These are phyloP conservation scores for Geotrichum restrictum DNA, from an alignment of 1,139 yeast species.

Conservation along the genomic window DNA sequence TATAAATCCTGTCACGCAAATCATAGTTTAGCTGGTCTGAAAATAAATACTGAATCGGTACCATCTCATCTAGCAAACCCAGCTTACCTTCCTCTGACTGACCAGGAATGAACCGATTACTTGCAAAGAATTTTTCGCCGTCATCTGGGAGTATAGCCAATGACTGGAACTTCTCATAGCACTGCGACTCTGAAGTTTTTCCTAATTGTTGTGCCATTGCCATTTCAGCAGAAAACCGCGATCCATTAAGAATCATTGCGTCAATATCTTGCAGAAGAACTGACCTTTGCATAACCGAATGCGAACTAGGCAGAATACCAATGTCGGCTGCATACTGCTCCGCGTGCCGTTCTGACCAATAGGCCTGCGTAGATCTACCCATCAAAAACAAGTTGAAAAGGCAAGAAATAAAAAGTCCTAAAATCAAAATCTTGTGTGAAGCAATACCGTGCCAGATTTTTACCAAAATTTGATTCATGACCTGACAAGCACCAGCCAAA, in stretches of 20 bases:
- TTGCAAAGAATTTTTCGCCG: neutral
- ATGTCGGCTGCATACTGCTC: slow-evolving; percentile 45
- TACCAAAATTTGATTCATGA: neutral
- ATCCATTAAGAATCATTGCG: slow-evolving; percentile 42
- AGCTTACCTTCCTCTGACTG: neutral
- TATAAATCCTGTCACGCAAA: slow-evolving; percentile 42
- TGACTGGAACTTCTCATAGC: slow-evolving; percentile 19
- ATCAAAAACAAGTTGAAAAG: slow-evolving; percentile 51
- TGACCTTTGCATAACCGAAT: slow-evolving; percentile 51
- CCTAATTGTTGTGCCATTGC: slow-evolving; percentile 4
- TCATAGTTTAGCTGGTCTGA: slow-evolving; percentile 10
- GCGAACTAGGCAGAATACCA: slow-evolving; percentile 36
- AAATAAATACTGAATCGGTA: neutral
- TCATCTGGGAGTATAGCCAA: slow-evolving; percentile 13
- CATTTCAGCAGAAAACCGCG: slow-evolving; percentile 19
- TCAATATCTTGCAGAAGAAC: slow-evolving; percentile 63
- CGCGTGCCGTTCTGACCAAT: slow-evolving; percentile 65
- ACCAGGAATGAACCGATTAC: neutral
- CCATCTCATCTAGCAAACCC: neutral
- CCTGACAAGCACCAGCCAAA: slow-evolving; percentile 6
- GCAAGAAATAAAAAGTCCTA: slow-evolving; percentile 44
- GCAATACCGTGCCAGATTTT: slow-evolving; percentile 1
- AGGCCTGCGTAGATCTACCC: slow-evolving; percentile 53
- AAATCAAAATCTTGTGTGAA: slow-evolving; percentile 25
- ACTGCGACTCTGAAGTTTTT: slow-evolving; percentile 13